A percentile compares a stretch with the other conserved stretches of the same genome.
Conservation (phyloP, 2,329 filamentous ascomycete genomes). For the Colletotrichum agaves region DNA sequence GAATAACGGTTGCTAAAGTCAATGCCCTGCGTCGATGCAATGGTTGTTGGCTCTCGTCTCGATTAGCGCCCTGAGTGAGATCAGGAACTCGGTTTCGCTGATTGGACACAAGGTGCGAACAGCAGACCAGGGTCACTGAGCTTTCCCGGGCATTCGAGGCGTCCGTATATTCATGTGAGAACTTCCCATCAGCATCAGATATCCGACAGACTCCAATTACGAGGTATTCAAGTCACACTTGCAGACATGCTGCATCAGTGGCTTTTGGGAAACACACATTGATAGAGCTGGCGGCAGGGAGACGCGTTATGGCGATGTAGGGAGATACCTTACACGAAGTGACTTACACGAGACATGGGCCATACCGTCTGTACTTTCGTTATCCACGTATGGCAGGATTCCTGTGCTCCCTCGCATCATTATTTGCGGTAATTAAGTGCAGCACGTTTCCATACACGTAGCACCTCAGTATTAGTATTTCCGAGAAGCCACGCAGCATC, state of each 20-base stretch:
- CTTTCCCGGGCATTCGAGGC: not conserved
- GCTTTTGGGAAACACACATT: no score
- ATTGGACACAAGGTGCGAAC: not conserved
- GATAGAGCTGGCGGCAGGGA: not conserved
- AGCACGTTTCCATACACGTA: not conserved
- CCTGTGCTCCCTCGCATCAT: slow-evolving; percentile 3
- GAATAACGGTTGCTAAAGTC: not conserved
- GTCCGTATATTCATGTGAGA: not conserved
- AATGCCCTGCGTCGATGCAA: not conserved
- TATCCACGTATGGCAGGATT: not conserved
- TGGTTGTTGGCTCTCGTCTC: not conserved
- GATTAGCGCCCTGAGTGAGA: not conserved
- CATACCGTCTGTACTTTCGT: not conserved
- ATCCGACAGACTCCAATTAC: not conserved
- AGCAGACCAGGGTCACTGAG: not conserved
- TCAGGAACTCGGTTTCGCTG: not conserved
- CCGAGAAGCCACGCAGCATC: slow-evolving; percentile 18
- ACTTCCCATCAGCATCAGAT: not conserved
- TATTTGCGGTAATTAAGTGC: not conserved
- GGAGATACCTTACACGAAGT: slow-evolving; percentile 5
- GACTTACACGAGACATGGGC: slow-evolving; percentile 10
- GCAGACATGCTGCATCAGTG: no score
- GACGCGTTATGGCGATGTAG: slow-evolving; percentile 1
- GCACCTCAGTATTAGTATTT: not conserved
- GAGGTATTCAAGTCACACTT: no score